Evolutionary conservation across 2,329 filamentous ascomycete genomes (phyloP).

Genomic region (Aspergillus sp.): DNA sequence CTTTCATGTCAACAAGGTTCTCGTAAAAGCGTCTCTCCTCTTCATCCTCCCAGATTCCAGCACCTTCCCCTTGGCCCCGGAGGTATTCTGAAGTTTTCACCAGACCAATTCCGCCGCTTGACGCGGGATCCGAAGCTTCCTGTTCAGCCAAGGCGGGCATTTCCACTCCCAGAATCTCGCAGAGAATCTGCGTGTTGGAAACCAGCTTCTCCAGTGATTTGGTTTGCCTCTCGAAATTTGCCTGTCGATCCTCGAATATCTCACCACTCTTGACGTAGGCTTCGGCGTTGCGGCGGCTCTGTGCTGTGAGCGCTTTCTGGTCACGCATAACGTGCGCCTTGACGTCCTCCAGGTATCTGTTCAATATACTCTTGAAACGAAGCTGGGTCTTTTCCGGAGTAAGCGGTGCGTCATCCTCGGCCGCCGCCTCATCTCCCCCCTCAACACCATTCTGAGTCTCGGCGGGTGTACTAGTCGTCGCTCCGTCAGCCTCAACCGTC

Average conservation of each 20-base stretch:
- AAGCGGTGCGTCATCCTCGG: constrained; percentile 69
- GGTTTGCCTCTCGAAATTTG: constrained; percentile 90
- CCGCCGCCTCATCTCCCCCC: constrained; percentile 36
- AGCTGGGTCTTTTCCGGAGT: constrained; percentile 75
- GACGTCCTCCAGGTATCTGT: constrained; percentile 88
- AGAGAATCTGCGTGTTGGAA: constrained; percentile 84
- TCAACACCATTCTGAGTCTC: constrained; percentile 55
- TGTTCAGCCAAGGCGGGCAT: constrained; percentile 92
- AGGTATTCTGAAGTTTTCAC: constrained; percentile 94
- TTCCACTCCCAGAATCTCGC: constrained; percentile 81
- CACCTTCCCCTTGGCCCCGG: constrained; percentile 81
- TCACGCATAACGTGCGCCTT: constrained; percentile 86
- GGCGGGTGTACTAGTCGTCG: constrained; percentile 47
- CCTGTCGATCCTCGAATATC: constrained; percentile 94
- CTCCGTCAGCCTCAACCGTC: constrained; percentile 77
- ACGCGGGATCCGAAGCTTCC: constrained; percentile 64
- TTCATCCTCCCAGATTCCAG: constrained; percentile 98
- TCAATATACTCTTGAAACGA: constrained; percentile 81
- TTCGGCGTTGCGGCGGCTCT: constrained; percentile 93
- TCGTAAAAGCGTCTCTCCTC: constrained; percentile 98
- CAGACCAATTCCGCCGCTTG: constrained; percentile 80
- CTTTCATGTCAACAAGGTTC: constrained; percentile 90
- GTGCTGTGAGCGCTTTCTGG: constrained; percentile 81
- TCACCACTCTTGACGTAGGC: constrained; percentile 98
- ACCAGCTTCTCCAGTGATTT: constrained; percentile 91